Conservation (phyloP, 2,329 filamentous ascomycete species). For the Cordyceps javanica region DNA sequence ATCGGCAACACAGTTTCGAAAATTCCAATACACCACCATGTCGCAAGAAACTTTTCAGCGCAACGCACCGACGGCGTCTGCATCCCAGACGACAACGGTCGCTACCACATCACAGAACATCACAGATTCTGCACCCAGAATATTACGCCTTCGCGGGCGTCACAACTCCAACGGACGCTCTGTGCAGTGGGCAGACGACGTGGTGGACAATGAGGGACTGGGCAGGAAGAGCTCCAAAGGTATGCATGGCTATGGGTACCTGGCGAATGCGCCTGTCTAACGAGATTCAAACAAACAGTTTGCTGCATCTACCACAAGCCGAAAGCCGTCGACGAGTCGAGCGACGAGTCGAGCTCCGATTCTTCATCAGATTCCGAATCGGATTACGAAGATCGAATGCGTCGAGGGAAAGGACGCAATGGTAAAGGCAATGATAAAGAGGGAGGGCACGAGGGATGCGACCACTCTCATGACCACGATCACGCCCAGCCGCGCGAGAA, state of each 20-base stretch:
- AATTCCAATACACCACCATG: slow-evolving; percentile 19
- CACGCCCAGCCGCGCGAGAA: slow-evolving; percentile 26
- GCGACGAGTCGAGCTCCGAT: slow-evolving; percentile 56
- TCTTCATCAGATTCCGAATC: slow-evolving; percentile 45
- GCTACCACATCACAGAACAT: slow-evolving; percentile 18
- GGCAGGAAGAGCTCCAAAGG: slow-evolving; percentile 94
- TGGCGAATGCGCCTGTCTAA: not conserved
- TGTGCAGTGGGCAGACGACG: slow-evolving; percentile 89
- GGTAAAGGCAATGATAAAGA: slow-evolving; percentile 34
- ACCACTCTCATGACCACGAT: slow-evolving; percentile 29
- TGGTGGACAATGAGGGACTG: slow-evolving; percentile 92
- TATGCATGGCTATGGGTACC: slow-evolving; percentile 29
- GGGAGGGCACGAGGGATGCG: slow-evolving; percentile 18
- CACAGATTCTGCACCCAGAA: slow-evolving; percentile 26
- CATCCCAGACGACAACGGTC: slow-evolving; percentile 27
- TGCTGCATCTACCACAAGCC: slow-evolving; percentile 98
- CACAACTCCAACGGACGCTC: slow-evolving; percentile 45
- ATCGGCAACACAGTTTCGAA: not conserved
- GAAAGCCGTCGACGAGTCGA: slow-evolving; percentile 75
- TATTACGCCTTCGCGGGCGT: slow-evolving; percentile 48
- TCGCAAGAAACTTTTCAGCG: slow-evolving; percentile 24
- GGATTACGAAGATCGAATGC: slow-evolving; percentile 37
- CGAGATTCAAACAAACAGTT: slow-evolving; percentile 45
- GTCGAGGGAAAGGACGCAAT: slow-evolving; percentile 27
- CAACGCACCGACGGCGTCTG: slow-evolving; percentile 25